Percentiles rank a stretch among this genome's conserved stretches.
Evolutionary conservation across 2,329 filamentous ascomycete genomes (phyloP).

Genomic region (Aspergillus oerlinghausenensis): DNA sequence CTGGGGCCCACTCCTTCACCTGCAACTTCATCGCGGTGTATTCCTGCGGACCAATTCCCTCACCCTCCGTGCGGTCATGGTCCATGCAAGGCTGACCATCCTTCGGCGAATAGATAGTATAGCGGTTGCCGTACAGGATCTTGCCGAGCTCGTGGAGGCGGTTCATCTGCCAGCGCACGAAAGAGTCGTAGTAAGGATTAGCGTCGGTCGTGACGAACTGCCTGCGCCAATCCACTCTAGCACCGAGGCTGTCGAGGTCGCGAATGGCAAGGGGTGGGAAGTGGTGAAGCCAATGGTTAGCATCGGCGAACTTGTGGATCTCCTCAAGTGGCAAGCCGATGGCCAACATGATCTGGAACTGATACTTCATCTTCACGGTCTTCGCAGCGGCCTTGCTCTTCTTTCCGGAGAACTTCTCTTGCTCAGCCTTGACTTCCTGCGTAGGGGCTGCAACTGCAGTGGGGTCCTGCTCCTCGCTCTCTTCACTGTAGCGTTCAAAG

Average conservation of each 20-base stretch:
- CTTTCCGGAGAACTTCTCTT: slow-evolving; percentile 86
- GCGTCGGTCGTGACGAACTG: slow-evolving; percentile 92
- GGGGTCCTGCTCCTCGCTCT: slow-evolving; percentile 50
- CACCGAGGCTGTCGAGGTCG: slow-evolving; percentile 79
- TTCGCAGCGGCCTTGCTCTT: slow-evolving; percentile 91
- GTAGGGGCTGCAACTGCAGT: slow-evolving; percentile 55
- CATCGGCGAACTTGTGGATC: slow-evolving; percentile 88
- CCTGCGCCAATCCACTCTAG: slow-evolving; percentile 87
- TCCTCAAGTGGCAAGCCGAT: slow-evolving; percentile 83
- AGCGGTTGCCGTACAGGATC: slow-evolving; percentile 88
- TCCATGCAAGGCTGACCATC: slow-evolving; percentile 85
- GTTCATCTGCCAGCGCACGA: slow-evolving; percentile 96
- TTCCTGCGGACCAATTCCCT: slow-evolving; percentile 80
- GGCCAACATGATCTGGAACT: slow-evolving; percentile 91
- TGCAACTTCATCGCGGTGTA: slow-evolving; percentile 91
- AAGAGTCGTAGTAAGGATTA: slow-evolving; percentile 94
- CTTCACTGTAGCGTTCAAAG: slow-evolving; percentile 71
- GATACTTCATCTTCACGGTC: slow-evolving; percentile 89
- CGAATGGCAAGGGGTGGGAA: slow-evolving; percentile 76
- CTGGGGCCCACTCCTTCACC: slow-evolving; percentile 81
- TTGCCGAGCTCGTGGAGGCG: slow-evolving; percentile 83
- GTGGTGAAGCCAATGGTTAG: slow-evolving; percentile 85
- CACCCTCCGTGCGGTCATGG: slow-evolving; percentile 75
- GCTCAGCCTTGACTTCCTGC: slow-evolving; percentile 68
- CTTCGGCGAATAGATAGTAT: slow-evolving; percentile 90